Percentiles rank a stretch among this genome's conserved stretches.
Evolutionary conservation across 352 stramenopile species (phyloP).

Genomic region (Phytopythium kandeliae): DNA sequence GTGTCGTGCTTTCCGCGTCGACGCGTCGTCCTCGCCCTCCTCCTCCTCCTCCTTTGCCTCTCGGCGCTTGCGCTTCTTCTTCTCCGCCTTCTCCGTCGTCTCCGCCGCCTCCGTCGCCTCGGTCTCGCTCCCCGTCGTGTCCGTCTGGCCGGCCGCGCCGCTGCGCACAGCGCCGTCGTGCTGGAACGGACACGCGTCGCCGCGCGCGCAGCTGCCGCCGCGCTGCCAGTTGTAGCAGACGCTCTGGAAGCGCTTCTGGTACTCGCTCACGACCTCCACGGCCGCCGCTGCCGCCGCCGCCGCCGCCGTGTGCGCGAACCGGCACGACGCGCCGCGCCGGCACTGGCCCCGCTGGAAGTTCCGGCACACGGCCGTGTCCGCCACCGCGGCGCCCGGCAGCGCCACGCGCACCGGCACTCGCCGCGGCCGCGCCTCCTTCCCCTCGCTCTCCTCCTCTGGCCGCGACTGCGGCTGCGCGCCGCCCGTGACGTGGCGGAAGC

Average conservation of each 20-base stretch:
- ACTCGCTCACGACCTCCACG: conserved; percentile 52
- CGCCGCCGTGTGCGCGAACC: conserved; percentile 45
- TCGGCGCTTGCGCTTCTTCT: conserved; percentile 11
- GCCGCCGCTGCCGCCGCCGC: conserved; percentile 14
- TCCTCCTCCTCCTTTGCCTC: conserved; percentile 4
- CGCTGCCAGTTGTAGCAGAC: conserved; percentile 66
- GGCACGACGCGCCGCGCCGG: conserved; percentile 42
- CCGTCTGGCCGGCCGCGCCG: not conserved
- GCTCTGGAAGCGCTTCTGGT: conserved; percentile 61
- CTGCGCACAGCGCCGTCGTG: conserved; percentile 17
- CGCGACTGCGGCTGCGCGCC: too few relatives aligned
- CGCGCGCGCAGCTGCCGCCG: conserved; percentile 27
- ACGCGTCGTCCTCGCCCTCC: conserved; percentile 1
- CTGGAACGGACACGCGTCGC: conserved; percentile 43
- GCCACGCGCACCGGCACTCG: conserved; percentile 28
- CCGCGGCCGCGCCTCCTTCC: conserved; percentile 8
- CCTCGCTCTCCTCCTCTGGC: conserved; percentile 10
- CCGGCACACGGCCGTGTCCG: conserved; percentile 39
- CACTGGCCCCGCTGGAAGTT: conserved; percentile 45
- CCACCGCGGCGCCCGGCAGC: conserved; percentile 28
- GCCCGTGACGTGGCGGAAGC: conserved; percentile 43
- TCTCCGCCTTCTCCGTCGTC: conserved; percentile 13
- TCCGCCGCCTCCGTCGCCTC: not conserved
- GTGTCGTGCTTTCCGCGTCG: conserved; percentile 8
- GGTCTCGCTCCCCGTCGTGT: conserved; percentile 6